Percentiles rank a stretch among this genome's conserved stretches.
Conservation (phyloP, 768 basidiomycete species). For the Auricularia auricula-judae region DNA sequence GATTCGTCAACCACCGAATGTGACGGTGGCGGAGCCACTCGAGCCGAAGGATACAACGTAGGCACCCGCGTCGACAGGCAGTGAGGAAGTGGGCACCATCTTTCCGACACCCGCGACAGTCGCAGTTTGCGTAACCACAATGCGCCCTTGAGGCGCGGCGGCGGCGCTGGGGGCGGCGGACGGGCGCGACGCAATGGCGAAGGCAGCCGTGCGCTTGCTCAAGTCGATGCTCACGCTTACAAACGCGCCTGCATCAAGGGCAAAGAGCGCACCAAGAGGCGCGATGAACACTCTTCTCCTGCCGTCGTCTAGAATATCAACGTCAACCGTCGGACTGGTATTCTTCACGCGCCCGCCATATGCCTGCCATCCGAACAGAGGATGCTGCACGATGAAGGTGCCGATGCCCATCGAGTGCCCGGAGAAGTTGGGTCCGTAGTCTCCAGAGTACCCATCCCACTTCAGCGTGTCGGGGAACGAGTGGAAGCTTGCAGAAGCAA, state of each 20-base stretch:
- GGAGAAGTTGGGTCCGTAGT: constrained; percentile 51
- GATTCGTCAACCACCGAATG: constrained; percentile 3
- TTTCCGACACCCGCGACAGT: constrained; percentile 25
- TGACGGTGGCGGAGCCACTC: constrained; percentile 22
- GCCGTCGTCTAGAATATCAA: constrained; percentile 37
- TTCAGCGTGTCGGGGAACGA: constrained; percentile 45
- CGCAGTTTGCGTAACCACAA: constrained; percentile 34
- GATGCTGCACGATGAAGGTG: constrained; percentile 35
- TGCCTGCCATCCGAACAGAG: constrained; percentile 51
- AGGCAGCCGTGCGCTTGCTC: constrained; percentile 23
- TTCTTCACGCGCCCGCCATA: constrained; percentile 39
- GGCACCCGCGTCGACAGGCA: constrained; percentile 34
- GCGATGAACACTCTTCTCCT: constrained; percentile 43
- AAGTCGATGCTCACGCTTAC: constrained; percentile 31
- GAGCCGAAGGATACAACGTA: constrained; percentile 32
- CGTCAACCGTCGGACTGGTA: constrained; percentile 20
- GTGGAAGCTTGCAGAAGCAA: constrained; percentile 49
- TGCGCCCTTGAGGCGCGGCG: constrained; percentile 32
- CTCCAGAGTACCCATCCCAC: constrained; percentile 49
- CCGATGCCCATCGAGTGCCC: constrained; percentile 40
- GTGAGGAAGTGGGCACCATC: constrained; percentile 28
- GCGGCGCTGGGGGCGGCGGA: constrained; percentile 31
- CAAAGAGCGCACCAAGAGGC: constrained; percentile 33
- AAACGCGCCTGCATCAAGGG: constrained; percentile 43
- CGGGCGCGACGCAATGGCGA: constrained; percentile 31